Percentiles rank a stretch among this genome's conserved stretches.
These are phyloP conservation scores for Hawksworthiomyces lignivorus DNA, from an alignment of 2,329 filamentous ascomycete species.

Conservation along the genomic window DNA sequence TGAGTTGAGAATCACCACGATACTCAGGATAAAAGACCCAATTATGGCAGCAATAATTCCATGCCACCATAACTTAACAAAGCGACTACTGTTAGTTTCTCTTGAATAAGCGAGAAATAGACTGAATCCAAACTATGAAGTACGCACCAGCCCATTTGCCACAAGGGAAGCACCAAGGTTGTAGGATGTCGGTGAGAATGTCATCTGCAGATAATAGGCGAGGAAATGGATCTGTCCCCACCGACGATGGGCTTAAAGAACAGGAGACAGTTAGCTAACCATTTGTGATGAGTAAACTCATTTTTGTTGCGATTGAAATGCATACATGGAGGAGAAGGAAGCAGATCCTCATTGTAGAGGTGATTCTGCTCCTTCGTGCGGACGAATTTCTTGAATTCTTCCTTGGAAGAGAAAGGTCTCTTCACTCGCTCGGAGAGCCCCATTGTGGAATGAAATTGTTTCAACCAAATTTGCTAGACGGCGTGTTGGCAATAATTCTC, in stretches of 20 bases:
- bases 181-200: constrained; percentile 26
- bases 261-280: not conserved
- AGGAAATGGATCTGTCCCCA: constrained; percentile 24
- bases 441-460: too few relatives aligned
- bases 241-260: constrained; percentile 13
- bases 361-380: constrained; percentile 10
- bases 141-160: constrained; percentile 21
- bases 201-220: constrained; percentile 25
- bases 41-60: constrained; percentile 24
- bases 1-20: constrained; percentile 27
- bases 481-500: too few relatives aligned
- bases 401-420: constrained; percentile 7
- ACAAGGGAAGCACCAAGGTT: constrained; percentile 24
- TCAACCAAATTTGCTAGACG: too few relatives aligned
- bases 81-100: too few relatives aligned
- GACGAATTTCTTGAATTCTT: constrained; percentile 7
- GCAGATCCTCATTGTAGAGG: constrained; percentile 20
- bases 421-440: constrained; percentile 1
- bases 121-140: not conserved
- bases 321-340: constrained; percentile 17
- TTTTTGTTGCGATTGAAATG: not conserved
- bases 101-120: too few relatives aligned
- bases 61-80: constrained; percentile 27
- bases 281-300: not conserved
- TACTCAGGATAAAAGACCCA: constrained; percentile 23